A percentile compares a stretch with the other conserved stretches of the same genome.
Evolutionary conservation across 1,139 yeast species (phyloP).

Genomic region (Nakaseomyces sp.): DNA sequence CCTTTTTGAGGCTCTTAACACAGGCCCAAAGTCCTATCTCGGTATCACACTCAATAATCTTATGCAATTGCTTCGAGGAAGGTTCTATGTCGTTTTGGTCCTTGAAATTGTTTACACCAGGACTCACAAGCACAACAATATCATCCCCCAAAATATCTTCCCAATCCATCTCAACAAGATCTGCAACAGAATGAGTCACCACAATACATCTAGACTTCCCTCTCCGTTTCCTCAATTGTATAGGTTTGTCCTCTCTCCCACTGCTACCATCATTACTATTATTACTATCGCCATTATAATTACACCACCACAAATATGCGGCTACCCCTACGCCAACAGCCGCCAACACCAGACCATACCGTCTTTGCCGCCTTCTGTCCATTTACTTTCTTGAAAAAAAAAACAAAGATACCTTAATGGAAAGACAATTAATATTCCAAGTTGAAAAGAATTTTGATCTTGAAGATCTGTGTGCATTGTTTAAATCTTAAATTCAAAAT

Average conservation of each 20-base stretch:
- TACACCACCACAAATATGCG: slow-evolving; percentile 6
- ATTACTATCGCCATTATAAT: too few species aligned
- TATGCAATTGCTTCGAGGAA: slow-evolving; percentile 14
- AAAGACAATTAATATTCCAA: too few species aligned
- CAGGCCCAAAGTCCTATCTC: slow-evolving; percentile 38
- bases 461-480: too few species aligned
- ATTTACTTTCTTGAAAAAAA: not conserved
- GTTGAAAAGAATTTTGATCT: too few species aligned
- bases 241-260: too few species aligned
- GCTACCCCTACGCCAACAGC: slow-evolving; percentile 9
- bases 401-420: too few species aligned
- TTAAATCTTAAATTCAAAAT: too few species aligned
- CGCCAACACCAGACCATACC: slow-evolving; percentile 5
- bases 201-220: slow-evolving; percentile 13
- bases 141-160: slow-evolving; percentile 19
- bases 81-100: slow-evolving; percentile 6
- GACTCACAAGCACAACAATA: slow-evolving; percentile 20
- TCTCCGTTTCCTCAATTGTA: not conserved
- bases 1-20: slow-evolving; percentile 34
- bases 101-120: slow-evolving; percentile 11
- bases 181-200: slow-evolving; percentile 13
- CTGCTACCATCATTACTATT: too few species aligned
- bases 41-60: slow-evolving; percentile 35
- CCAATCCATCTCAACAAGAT: slow-evolving; percentile 18
- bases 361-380: slow-evolving; percentile 3